A percentile compares a stretch with the other conserved stretches of the same genome.
These are phyloP conservation scores for Vicia sativa DNA, from an alignment of 306 rosid species.

Conservation along the genomic window DNA sequence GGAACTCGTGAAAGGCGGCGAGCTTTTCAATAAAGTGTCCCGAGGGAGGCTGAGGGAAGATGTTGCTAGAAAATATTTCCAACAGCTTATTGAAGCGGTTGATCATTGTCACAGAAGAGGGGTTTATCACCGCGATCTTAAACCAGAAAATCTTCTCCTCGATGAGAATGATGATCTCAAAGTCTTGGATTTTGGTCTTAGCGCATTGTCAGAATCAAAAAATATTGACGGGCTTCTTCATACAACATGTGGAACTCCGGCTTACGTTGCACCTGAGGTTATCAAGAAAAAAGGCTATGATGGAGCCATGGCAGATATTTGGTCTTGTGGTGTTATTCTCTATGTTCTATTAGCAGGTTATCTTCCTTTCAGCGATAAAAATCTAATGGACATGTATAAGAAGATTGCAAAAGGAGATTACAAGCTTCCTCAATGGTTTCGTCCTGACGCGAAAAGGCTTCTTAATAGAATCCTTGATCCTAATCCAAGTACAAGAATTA, in stretches of 20 bases:
- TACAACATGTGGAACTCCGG: slow-evolving; percentile 70
- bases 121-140: slow-evolving; percentile 66
- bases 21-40: slow-evolving; percentile 59
- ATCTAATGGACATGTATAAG: slow-evolving; percentile 60
- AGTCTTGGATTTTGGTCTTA: slow-evolving; percentile 64
- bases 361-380: slow-evolving; percentile 65
- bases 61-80: slow-evolving; percentile 60
- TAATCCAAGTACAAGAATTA: slow-evolving; percentile 54
- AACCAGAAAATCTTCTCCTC: slow-evolving; percentile 64
- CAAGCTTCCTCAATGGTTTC: slow-evolving; percentile 63
- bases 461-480: slow-evolving; percentile 62
- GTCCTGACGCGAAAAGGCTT: slow-evolving; percentile 53
- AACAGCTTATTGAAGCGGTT: slow-evolving; percentile 64
- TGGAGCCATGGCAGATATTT: slow-evolving; percentile 71
- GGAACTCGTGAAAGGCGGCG: slow-evolving; percentile 68
- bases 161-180: slow-evolving; percentile 70
- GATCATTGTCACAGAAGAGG: slow-evolving; percentile 65
- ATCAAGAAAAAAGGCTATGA: slow-evolving; percentile 66
- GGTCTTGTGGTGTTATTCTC: slow-evolving; percentile 83
- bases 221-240: slow-evolving; percentile 61
- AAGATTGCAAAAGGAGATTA: slow-evolving; percentile 65
- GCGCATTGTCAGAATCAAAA: slow-evolving; percentile 54
- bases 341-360: slow-evolving; percentile 69
- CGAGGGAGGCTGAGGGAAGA: slow-evolving; percentile 62
- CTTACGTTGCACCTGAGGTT: slow-evolving; percentile 70